Evolutionary conservation across 192 early-diverging fungal species (phyloP).

Genomic region (Coemansia sp.): DNA sequence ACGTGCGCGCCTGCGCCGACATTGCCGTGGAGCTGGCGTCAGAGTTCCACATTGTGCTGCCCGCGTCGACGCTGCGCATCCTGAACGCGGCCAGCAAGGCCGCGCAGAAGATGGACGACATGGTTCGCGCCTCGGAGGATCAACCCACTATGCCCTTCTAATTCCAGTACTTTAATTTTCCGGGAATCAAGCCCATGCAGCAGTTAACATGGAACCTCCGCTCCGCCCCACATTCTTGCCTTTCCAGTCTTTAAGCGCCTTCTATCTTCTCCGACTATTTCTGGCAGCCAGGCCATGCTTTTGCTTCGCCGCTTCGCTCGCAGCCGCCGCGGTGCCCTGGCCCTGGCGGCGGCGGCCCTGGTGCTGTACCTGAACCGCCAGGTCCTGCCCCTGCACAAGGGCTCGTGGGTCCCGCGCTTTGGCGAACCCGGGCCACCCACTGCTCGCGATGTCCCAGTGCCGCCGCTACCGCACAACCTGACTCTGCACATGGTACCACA

Average conservation of each 20-base stretch:
- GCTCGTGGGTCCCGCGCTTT: constrained; percentile 23
- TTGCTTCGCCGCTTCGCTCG: too few relatives aligned
- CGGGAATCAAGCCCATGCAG: too few relatives aligned
- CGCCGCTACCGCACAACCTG: constrained; percentile 10
- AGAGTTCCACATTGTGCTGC: neutral
- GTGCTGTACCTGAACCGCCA: constrained; percentile 16
- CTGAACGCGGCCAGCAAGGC: constrained; percentile 11
- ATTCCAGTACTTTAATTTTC: too few relatives aligned
- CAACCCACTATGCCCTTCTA: too few relatives aligned
- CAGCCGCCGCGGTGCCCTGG: too few relatives aligned
- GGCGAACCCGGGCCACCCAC: constrained; percentile 28
- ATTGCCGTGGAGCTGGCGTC: constrained; percentile 3
- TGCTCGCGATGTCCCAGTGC: constrained; percentile 2
- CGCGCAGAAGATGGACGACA: constrained; percentile 20
- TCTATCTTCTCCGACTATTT: too few relatives aligned
- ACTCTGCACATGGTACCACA: constrained; percentile 41
- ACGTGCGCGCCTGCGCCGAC: constrained; percentile 9
- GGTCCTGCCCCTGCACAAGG: constrained; percentile 26
- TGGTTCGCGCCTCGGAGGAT: constrained; percentile 4
- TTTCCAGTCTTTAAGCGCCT: too few relatives aligned
- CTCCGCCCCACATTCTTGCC: too few relatives aligned
- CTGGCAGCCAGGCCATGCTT: neutral
- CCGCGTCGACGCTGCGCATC: neutral
- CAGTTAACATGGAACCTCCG: too few relatives aligned
- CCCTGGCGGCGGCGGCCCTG: neutral